Conservation (phyloP, 2,329 filamentous ascomycete genomes). For the Zarea fungicola region DNA sequence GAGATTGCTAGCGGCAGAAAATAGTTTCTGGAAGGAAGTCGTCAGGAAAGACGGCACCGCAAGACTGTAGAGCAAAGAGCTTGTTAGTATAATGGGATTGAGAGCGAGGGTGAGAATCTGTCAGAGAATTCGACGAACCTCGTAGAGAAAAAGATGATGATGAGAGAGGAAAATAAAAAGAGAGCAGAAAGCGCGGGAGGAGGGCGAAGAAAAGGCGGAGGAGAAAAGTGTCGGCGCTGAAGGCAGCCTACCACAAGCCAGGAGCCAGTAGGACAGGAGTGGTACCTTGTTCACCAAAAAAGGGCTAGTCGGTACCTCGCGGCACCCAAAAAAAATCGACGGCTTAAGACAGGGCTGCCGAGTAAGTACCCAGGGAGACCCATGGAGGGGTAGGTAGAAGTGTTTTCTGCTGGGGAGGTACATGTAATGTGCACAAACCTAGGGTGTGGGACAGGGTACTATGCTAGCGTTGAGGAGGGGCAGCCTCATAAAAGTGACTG, state of each 20-base stretch:
- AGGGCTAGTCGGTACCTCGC: conserved; percentile 9
- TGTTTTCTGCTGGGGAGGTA: background rate
- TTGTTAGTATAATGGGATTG: conserved; percentile 7
- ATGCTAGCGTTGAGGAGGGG: conserved; percentile 4
- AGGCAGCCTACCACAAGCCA: too few relatives aligned
- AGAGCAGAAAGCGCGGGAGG: background rate
- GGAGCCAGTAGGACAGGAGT: too few relatives aligned
- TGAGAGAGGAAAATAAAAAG: background rate
- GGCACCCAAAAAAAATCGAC: conserved; percentile 4
- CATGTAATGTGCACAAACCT: background rate
- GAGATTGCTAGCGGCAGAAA: conserved; percentile 15
- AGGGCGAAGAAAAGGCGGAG: background rate
- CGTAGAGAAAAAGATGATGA: background rate
- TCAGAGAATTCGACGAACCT: background rate
- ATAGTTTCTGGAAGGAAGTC: conserved; percentile 5
- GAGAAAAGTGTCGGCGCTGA: too few relatives aligned
- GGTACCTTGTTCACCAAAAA: too few relatives aligned
- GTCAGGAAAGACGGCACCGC: conserved; percentile 6
- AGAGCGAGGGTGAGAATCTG: background rate
- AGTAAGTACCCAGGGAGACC: conserved; percentile 2
- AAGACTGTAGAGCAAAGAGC: conserved; percentile 3
- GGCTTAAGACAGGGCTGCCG: conserved; percentile 3
- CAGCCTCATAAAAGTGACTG: background rate
- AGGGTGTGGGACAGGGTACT: background rate
- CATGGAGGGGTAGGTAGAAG: conserved; percentile 7